A percentile compares a stretch with the other conserved stretches of the same genome.
These are phyloP conservation scores for Ceratobasidium sp. DNA, from an alignment of 1,284 basidiomycete genomes.

Conservation along the genomic window DNA sequence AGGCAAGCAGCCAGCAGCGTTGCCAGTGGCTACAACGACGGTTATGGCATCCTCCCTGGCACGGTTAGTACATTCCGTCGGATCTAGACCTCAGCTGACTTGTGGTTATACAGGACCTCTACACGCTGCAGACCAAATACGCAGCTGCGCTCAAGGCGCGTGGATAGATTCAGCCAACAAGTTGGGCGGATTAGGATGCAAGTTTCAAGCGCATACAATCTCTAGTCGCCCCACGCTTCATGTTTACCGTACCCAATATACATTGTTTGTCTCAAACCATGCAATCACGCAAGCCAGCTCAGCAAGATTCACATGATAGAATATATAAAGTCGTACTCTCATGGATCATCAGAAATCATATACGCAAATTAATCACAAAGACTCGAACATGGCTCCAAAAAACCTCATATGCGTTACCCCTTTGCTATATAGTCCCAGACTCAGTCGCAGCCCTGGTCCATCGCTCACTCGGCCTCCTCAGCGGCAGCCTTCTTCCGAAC, in stretches of 20 bases:
- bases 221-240: background rate
- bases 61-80: conserved; percentile 43
- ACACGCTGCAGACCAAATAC: conserved; percentile 48
- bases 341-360: conserved; percentile 27
- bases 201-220: conserved; percentile 1
- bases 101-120: conserved; percentile 46
- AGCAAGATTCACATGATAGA: background rate
- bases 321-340: background rate
- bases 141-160: conserved; percentile 52
- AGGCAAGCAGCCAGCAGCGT: conserved; percentile 58
- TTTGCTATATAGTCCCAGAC: background rate
- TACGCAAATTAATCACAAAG: conserved; percentile 33
- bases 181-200: background rate
- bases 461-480: conserved; percentile 24
- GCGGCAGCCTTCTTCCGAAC: conserved; percentile 38
- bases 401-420: conserved; percentile 17
- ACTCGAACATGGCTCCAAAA: conserved; percentile 12
- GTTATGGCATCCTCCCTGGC: conserved; percentile 58
- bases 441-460: background rate
- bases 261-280: background rate
- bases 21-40: conserved; percentile 58
- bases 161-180: conserved; percentile 43
- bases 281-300: conserved; percentile 19
- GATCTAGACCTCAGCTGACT: no score
- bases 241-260: conserved; percentile 10